Base-by-base conservation (phyloP, 2,329 filamentous ascomycete genomes). In the Ascochyta rabiei region DNA sequence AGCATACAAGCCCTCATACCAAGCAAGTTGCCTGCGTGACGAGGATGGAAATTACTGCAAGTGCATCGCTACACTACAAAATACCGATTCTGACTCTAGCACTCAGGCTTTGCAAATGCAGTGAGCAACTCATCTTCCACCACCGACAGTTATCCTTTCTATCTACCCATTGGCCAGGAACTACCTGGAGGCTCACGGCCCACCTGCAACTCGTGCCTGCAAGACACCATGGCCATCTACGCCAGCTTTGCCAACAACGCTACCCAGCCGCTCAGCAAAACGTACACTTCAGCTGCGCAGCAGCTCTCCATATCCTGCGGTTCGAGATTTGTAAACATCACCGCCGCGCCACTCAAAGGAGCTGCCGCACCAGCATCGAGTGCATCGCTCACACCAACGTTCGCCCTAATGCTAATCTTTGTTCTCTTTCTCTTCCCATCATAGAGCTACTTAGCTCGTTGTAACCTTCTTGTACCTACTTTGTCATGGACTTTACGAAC, bases 161-260 rank as follows among this genome's bases (percentile, higher is more conserved):
- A 89, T 67, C 80, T 98, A 3, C 90, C 93, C 0, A 82, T 96
- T 50, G 95, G 95, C 55, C 82, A 87, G 35, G 75, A 81, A 0
- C 78, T 97, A 12, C 90, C 90, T 0, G 81, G 79, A 13, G 83
- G 83, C 19, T 84, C 87, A 23, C 80, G 81, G n/a, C 90, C 92
- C 0, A 85, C 78, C 1, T 99, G 95, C 78, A 87, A 84, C 64
- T 77, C 78, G 35, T 98, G 95, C 73, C 80, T 95, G 38, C 81
- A 87, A 68, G 81, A 90, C 57, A 93, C 90, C 4, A 96, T 98
- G 91, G 81, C 82, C 23, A 84, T 96, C 16, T 97, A 89, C 74
- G 86, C 89, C 48, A 76, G 83, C 0, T 88, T 88, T 26, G 86
- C 90, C 0, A 80, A 82, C 13, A 85, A 92, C 64, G 79, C 84